Percentiles rank a stretch among this genome's conserved stretches.
Conservation (phyloP, 1,284 basidiomycete species). For the Pseudozyma tsukubaensis region DNA sequence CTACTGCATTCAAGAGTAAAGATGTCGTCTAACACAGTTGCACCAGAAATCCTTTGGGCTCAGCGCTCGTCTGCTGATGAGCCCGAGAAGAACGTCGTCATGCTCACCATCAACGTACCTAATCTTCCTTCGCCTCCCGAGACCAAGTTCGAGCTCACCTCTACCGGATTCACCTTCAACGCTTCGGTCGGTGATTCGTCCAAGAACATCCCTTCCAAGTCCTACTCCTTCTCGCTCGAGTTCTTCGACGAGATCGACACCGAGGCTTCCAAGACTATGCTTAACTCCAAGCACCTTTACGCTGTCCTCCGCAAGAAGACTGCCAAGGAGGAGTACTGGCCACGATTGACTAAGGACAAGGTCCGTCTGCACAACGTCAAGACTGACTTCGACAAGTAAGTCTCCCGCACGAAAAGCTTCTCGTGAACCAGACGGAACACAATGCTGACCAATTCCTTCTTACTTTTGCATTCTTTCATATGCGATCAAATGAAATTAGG, state of each 20-base stretch:
- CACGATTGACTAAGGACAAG: conserved; percentile 69
- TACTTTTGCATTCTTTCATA: too few relatives aligned
- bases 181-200: conserved; percentile 55
- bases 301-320: conserved; percentile 66
- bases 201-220: conserved; percentile 60
- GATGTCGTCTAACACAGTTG: conserved; percentile 43
- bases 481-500: too few relatives aligned
- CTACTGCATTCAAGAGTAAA: too few relatives aligned
- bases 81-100: conserved; percentile 66
- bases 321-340: conserved; percentile 67
- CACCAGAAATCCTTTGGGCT: conserved; percentile 68
- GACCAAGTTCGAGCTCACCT: conserved; percentile 64
- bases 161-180: conserved; percentile 58
- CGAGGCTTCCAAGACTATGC: conserved; percentile 60
- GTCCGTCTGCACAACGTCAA: conserved; percentile 69
- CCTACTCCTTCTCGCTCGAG: conserved; percentile 65
- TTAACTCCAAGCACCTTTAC: conserved; percentile 66
- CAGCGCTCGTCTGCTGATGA: conserved; percentile 64
- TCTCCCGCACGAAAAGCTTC: too few relatives aligned
- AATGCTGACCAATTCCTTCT: too few relatives aligned
- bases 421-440: too few relatives aligned
- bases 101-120: conserved; percentile 68
- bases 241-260: conserved; percentile 67
- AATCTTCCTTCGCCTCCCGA: conserved; percentile 61
- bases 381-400: conserved; percentile 68